These are phyloP conservation scores for Ramularia collo-cygni DNA, from an alignment of 2,329 filamentous ascomycete species.

Conservation along the genomic window DNA sequence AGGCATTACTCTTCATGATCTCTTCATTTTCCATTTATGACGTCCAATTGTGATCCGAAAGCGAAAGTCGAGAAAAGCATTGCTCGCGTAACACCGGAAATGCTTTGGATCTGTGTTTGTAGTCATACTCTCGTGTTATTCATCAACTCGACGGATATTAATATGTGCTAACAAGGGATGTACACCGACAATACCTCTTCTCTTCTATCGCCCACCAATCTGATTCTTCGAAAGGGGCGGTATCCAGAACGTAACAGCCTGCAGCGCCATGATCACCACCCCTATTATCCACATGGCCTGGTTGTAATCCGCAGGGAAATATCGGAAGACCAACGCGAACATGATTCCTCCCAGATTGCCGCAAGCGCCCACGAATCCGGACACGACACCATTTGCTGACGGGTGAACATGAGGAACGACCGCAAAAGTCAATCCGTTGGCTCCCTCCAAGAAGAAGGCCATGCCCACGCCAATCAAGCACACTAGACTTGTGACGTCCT, in stretches of 20 bases:
- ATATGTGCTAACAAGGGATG: neutral
- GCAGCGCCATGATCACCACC: conserved; percentile 62
- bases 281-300: conserved; percentile 78
- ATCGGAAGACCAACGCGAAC: conserved; percentile 78
- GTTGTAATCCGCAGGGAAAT: conserved; percentile 60
- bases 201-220: conserved; percentile 37
- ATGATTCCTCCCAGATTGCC: conserved; percentile 82
- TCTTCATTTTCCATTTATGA: too few relatives aligned
- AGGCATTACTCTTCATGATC: too few relatives aligned
- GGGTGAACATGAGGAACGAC: conserved; percentile 83
- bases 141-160: neutral
- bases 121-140: conserved; percentile 1
- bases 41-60: too few relatives aligned
- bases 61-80: too few relatives aligned
- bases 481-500: conserved; percentile 59
- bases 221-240: conserved; percentile 50
- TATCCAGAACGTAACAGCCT: conserved; percentile 60
- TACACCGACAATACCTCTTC: neutral
- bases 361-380: conserved; percentile 68
- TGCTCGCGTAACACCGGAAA: too few relatives aligned
- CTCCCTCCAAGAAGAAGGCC: conserved; percentile 76
- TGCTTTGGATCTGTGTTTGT: too few relatives aligned
- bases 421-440: conserved; percentile 80
- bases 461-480: conserved; percentile 69
- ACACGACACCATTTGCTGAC: conserved; percentile 70